Evolutionary conservation across 345 rosid species (phyloP), one percentile per base, ranked within the genome.

Genomic region (Salix dunnii): DNA sequence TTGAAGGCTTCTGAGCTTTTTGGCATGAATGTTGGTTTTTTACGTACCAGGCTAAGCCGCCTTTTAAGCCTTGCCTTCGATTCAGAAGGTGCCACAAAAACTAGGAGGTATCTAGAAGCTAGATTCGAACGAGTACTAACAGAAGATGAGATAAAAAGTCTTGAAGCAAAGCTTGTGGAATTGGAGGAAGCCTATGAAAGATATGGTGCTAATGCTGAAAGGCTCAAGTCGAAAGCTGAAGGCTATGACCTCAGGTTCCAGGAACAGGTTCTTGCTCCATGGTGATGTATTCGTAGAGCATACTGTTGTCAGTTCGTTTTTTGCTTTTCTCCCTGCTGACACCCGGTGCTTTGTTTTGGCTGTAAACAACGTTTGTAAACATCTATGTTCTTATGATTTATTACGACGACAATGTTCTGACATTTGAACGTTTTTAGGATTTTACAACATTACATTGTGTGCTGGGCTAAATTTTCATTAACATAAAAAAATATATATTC

Each of bases 1-100:
- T 63, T 91, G 81, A 81, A 85, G 78, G 92, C 91, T 73, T 89
- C 87, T 40, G 90, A 91, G 76, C 75, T 85, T 67, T 79, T 91
- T 75, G 95, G 95, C 74, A 87, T 91, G 89, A 85, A 86, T 43
- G 87, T 89, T 27, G 90, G 88, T n/a, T 89, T 91, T 60, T 77
- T 91, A 79, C 90, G 88, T 36, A 78, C 82, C 35, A 81, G 88
- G 77, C 55, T 91, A 53, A 75, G 71, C 20, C 79, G 49, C 79
- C 89, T 91, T 77, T 79, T 82, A 51, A 76, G 62, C 74, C 84
- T 89, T 20, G 90, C 89, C 7, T 85, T 82, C 18, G 89, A 88
- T 51, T 81, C 91, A 14, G 92, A 85, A 76, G 85, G 81, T 58
- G 88, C 90, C 4, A 58, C 70, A 21, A 88, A 85, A 58, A 74